Percentiles rank a stretch among this genome's conserved stretches.
Conservation (phyloP, 148 eudicot species). For the Rhododendron ovatum region DNA sequence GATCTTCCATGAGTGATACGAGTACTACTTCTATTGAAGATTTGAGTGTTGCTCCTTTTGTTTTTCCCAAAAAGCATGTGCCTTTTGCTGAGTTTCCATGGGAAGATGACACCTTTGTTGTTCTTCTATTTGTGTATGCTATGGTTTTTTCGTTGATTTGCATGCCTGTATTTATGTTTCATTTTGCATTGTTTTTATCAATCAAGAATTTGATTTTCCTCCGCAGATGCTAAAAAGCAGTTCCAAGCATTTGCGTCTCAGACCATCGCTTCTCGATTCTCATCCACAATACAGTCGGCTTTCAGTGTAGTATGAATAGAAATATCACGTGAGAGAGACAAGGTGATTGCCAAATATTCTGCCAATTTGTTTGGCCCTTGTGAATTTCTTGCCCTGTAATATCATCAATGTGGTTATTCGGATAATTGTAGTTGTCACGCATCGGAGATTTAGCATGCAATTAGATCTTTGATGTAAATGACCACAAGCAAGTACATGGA, state of each 20-base stretch:
- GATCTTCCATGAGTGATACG: background rate
- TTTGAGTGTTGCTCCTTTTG: background rate
- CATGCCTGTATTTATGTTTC: background rate
- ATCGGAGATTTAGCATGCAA: background rate
- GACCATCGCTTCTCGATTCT: constrained; percentile 74
- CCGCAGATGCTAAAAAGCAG: constrained; percentile 97
- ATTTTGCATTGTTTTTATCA: background rate
- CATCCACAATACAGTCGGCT: constrained; percentile 79
- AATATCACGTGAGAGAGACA: background rate
- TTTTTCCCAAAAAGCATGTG: background rate
- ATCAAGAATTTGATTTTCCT: constrained; percentile 8
- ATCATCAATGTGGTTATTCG: background rate
- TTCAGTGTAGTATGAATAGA: constrained; percentile 67
- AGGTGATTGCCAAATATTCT: background rate
- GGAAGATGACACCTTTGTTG: background rate
- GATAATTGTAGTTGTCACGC: background rate
- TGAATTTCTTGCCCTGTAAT: background rate
- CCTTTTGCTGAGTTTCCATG: background rate
- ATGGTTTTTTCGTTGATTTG: background rate
- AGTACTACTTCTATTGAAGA: background rate
- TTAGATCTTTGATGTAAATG: background rate
- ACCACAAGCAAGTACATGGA: background rate
- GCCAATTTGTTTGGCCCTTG: background rate
- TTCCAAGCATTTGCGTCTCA: constrained; percentile 90
- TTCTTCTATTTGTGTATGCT: background rate